Base-by-base conservation (phyloP, 2,329 filamentous ascomycete genomes). In the Botrytis elliptica region DNA sequence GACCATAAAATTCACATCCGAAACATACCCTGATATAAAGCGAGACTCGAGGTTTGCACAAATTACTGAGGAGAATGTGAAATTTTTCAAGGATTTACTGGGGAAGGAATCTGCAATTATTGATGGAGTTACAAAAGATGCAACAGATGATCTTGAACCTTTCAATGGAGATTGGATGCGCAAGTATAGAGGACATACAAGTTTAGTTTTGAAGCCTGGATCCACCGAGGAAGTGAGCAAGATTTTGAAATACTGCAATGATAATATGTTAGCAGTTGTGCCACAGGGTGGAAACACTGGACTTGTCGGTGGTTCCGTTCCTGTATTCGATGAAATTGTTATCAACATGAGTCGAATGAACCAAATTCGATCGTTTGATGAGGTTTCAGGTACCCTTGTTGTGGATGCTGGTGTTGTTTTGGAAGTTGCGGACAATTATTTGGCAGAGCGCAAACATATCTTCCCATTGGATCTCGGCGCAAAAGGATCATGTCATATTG, bases 81-180 rank as follows among this genome's bases (percentile, higher is more conserved):
- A 89, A 67, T 91, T 89, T 84, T 98, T 99, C 87, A 90, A 92
- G 81, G 85, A 89, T 33, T 84, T 98, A n/a, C 87, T 99, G 49
- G 93, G 94, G 72, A 88, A 88, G 67, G 89, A 91, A 52, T 93
- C 92, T 52, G 94, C 94, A 2, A 87, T 98, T 70, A 89, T 98
- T 75, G 95, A 98, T 81, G 93, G 93, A 69, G 88, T 97, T 72
- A 93, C 90, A 5, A 83, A 89, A 77, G 90, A 95, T 82, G 90
- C 90, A 22, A 85, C 87, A 3, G 92, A 93, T 79, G 96, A 98
- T 81, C 87, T 98, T 77, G 93, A 96, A 81, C 89, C 93, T 12
- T 99, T 94, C 87, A 99, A 99, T 84, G 90, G 91, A 81, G 96
- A 99, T 84, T 99, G 97, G 96, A 98, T 99, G 95, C 91, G 93